Percentiles rank a stretch among this genome's conserved stretches.
phyloP scores from a whole-genome alignment of 2,329 filamentous ascomycete species.

The Diaporthe helianthi region DNA sequence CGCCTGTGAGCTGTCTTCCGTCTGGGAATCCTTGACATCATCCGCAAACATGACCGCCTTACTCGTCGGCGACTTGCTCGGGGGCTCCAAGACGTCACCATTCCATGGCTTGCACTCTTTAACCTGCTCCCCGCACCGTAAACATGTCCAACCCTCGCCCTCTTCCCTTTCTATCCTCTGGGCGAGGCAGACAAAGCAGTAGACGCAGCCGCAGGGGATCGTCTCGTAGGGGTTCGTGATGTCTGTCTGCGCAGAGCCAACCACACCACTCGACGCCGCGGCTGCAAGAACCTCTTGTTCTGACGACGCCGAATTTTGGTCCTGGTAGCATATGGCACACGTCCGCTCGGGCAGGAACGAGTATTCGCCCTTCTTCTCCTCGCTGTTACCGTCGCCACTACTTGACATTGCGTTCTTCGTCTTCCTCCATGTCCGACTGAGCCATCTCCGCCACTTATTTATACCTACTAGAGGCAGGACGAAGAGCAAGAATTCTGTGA shows the following conservation, averaged over 20 bases:
- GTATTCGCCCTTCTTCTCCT: conserved; percentile 73
- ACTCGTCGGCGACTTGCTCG: conserved; percentile 46
- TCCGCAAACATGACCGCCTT: conserved; percentile 71
- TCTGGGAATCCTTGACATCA: conserved; percentile 50
- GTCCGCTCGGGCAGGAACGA: conserved; percentile 90
- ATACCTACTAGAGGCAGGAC: conserved; percentile 96
- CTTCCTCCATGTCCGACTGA: conserved; percentile 85
- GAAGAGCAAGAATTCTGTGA: conserved; percentile 98
- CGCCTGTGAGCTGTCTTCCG: conserved; percentile 37
- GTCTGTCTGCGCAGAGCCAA: conserved; percentile 89
- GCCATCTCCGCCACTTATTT: conserved; percentile 88
- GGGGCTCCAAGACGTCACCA: conserved; percentile 80
- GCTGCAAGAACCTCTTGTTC: conserved; percentile 77
- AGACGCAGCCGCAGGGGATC: conserved; percentile 87
- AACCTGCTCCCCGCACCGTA: conserved; percentile 84
- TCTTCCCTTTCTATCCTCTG: conserved; percentile 90
- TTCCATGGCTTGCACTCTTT: conserved; percentile 90
- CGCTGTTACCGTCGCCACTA: conserved; percentile 38
- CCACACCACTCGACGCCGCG: conserved; percentile 75
- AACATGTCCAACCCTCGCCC: conserved; percentile 90
- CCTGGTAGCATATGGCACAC: conserved; percentile 95
- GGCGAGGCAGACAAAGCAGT: conserved; percentile 96
- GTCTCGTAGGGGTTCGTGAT: conserved; percentile 96
- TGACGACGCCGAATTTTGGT: conserved; percentile 79
- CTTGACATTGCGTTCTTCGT: conserved; percentile 70